phyloP scores from a whole-genome alignment of 495 filamentous ascomycete genomes.

The Amniculicola lignicola region DNA sequence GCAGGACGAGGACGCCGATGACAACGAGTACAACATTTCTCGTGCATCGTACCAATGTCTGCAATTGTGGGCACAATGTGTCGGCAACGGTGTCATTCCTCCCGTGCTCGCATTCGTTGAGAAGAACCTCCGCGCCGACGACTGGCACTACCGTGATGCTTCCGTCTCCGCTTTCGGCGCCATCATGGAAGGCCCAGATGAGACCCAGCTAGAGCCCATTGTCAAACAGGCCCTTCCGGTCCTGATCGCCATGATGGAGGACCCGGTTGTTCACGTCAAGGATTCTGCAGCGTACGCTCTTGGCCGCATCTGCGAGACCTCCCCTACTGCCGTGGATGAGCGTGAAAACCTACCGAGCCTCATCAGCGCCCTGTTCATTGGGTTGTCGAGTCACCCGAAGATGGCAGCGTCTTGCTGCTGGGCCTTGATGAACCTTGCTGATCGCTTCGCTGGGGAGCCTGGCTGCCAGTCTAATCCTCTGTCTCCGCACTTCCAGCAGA shows the following conservation, averaged over 20 bases:
- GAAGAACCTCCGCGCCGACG: conserved; percentile 78
- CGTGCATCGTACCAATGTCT: conserved; percentile 95
- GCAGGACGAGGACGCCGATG: conserved; percentile 93
- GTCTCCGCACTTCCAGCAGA: conserved; percentile 88
- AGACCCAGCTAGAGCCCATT: conserved; percentile 79
- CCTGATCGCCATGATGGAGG: conserved; percentile 94
- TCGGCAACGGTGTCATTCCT: conserved; percentile 72
- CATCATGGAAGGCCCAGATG: conserved; percentile 97
- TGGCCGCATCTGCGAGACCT: conserved; percentile 89
- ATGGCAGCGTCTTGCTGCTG: conserved; percentile 98
- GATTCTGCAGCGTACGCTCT: conserved; percentile 97
- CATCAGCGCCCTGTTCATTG: conserved; percentile 83
- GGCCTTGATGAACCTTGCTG: conserved; percentile 97
- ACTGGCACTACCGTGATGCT: conserved; percentile 91
- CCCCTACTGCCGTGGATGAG: conserved; percentile 83
- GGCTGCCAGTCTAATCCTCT: conserved; percentile 77
- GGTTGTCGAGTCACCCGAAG: conserved; percentile 85
- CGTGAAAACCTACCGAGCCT: conserved; percentile 74
- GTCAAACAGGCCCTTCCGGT: conserved; percentile 92
- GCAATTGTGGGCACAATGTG: conserved; percentile 89
- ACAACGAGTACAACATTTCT: conserved; percentile 95
- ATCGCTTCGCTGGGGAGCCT: conserved; percentile 82
- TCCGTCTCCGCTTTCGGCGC: conserved; percentile 97
- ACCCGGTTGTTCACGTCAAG: conserved; percentile 80
- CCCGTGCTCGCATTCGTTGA: conserved; percentile 89